phyloP scores from a whole-genome alignment of 2,329 filamentous ascomycete genomes.

The Corniculantispora saksenae region DNA sequence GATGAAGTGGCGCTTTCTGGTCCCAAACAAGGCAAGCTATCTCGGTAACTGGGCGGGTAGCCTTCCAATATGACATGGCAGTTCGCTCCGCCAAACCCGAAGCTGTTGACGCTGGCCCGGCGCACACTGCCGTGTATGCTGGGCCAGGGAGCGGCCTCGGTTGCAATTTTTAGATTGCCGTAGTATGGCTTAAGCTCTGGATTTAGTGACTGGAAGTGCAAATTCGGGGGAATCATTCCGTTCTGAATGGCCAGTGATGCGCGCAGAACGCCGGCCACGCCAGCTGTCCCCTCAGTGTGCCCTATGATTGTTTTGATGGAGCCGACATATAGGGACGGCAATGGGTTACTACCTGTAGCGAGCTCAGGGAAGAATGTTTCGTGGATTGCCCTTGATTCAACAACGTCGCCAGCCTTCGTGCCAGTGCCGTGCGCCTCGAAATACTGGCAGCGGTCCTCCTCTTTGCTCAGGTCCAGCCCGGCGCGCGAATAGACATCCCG shows the following conservation, averaged over 20 bases:
- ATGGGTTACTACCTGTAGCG: background rate
- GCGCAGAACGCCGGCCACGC: conserved; percentile 32
- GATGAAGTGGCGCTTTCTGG: background rate
- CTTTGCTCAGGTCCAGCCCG: conserved; percentile 24
- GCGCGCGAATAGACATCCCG: conserved; percentile 29
- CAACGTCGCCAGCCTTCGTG: conserved; percentile 51
- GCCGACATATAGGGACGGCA: conserved; percentile 24
- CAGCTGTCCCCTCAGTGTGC: conserved; percentile 30
- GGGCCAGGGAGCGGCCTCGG: conserved; percentile 23
- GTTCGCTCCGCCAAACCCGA: conserved; percentile 32
- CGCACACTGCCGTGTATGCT: background rate
- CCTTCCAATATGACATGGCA: conserved; percentile 27
- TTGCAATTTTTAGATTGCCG: conserved; percentile 22
- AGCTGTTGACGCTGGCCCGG: conserved; percentile 27
- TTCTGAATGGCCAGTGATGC: conserved; percentile 24
- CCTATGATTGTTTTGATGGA: conserved; percentile 31
- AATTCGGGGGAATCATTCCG: conserved; percentile 26
- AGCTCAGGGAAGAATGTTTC: background rate
- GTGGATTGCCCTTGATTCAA: conserved; percentile 42
- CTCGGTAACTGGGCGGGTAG: background rate
- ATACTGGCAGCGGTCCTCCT: conserved; percentile 25
- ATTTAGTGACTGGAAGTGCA: conserved; percentile 26
- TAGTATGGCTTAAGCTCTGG: conserved; percentile 26
- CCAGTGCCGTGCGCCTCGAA: conserved; percentile 48
- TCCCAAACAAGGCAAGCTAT: background rate